Evolutionary conservation across 345 rosid genomes (phyloP), one percentile per base, ranked within the genome.

Genomic region (Kandelia obovata): DNA sequence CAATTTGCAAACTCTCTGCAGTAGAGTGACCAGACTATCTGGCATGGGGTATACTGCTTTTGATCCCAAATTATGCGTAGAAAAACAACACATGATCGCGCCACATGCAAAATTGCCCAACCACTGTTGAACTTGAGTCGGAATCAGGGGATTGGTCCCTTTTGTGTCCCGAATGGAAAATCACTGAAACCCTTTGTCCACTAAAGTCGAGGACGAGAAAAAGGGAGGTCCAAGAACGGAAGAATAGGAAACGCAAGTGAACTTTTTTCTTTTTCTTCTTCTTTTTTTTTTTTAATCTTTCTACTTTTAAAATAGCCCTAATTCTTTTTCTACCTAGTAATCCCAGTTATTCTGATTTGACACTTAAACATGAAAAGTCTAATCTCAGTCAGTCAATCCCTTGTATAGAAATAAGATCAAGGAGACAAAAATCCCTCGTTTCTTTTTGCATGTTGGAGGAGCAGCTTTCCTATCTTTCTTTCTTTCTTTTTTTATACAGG

Each of bases 21-120:
- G 35, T 47, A 74, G 25, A 30, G 58, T 34, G 11, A 59, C 43
- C 55, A 32, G 63, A 7, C 26, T 31, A 56, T 53, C 39, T 68
- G 37, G n/a, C 37, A 34, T 7, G 37, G 10, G 37, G 37, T 43
- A 3, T 13, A 13, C 17, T 43, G 17, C 17, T 43, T 43, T 43
- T 43, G 5, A 43, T 43, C 17, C 1, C 49, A 43, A 43, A 43
- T 13, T 43, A 43, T 13, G 49, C 15, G 16, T 15, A 39, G 49
- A 43, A 13, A 43, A 43, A 43, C 17, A 43, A 43, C 49, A n/a
- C 65, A n/a, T 34, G 6, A 62, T 28, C 9, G 19, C 19, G 9
- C 43, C 5, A 17, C 7, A 3, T 17, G 26, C 39, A 46, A 28
- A 58, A 39, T n/a, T 5, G 26, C n/a, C 32, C 30, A 59, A 46